phyloP scores from a whole-genome alignment of 768 basidiomycete genomes.

The Pisolithus sp. region DNA sequence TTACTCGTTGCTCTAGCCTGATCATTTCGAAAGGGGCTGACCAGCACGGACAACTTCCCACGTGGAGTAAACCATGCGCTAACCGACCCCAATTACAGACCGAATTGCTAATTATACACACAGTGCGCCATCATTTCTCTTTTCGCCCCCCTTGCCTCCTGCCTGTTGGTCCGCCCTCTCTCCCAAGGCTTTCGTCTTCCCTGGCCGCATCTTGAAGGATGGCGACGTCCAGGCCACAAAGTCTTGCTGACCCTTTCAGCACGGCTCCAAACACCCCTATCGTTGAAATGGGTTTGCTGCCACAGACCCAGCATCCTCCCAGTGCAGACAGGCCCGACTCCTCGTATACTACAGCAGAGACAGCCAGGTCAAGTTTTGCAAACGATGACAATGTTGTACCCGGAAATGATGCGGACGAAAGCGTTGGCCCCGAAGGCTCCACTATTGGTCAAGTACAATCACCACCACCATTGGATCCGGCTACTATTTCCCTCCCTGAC shows the following conservation, averaged over 20 bases:
- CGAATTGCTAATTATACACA: too few species aligned
- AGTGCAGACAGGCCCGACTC: background rate
- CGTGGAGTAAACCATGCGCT: too few species aligned
- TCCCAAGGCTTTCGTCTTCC: background rate
- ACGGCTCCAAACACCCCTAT: slow-evolving; percentile 9
- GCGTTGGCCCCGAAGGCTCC: background rate
- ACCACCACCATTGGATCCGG: background rate
- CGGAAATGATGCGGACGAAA: background rate
- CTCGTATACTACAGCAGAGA: background rate
- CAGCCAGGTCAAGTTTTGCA: background rate
- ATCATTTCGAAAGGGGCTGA: too few species aligned
- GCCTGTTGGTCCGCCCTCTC: background rate
- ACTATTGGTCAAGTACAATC: background rate
- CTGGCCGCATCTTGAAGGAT: background rate
- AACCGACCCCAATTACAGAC: too few species aligned
- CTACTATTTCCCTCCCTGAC: background rate
- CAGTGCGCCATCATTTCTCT: too few species aligned
- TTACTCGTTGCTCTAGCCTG: too few species aligned
- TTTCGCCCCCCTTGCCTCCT: background rate
- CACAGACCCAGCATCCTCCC: background rate
- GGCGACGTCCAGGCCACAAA: slow-evolving; percentile 17
- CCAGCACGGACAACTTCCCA: too few species aligned
- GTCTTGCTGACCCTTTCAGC: slow-evolving; percentile 9
- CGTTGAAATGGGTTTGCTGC: background rate
- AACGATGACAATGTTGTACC: background rate